Evolutionary conservation across 2,329 filamentous ascomycete genomes (phyloP).

Genomic region (Mariannaea elegans): DNA sequence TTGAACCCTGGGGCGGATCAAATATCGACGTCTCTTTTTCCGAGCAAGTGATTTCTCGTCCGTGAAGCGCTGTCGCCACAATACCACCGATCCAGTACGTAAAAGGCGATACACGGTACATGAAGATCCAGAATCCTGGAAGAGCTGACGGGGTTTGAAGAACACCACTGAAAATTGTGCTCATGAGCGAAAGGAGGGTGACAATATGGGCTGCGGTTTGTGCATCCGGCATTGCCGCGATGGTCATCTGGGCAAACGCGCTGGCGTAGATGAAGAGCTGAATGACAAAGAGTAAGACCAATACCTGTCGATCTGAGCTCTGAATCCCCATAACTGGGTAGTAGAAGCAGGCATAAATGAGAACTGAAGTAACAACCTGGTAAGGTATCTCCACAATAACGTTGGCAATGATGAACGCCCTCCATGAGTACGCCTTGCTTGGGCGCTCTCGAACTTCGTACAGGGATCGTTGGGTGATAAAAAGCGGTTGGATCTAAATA

Average conservation of each 20-base stretch:
- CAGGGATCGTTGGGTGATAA: conserved; percentile 75
- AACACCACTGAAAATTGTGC: conserved; percentile 70
- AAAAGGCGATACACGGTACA: conserved; percentile 73
- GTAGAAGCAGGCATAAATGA: conserved; percentile 74
- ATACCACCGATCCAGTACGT: conserved; percentile 76
- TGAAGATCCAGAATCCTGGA: conserved; percentile 80
- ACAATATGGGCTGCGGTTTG: conserved; percentile 73
- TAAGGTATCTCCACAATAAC: conserved; percentile 78
- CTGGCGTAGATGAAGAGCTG: conserved; percentile 76
- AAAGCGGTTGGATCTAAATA: conserved; percentile 74
- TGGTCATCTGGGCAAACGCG: conserved; percentile 78
- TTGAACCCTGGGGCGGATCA: conserved; percentile 67
- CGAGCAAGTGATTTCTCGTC: conserved; percentile 61
- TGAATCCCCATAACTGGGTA: conserved; percentile 66
- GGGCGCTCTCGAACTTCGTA: conserved; percentile 83
- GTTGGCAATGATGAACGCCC: conserved; percentile 76
- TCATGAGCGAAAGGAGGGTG: conserved; percentile 67
- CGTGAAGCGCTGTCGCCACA: conserved; percentile 71
- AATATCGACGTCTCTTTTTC: conserved; percentile 69
- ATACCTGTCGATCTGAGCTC: conserved; percentile 63
- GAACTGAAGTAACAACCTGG: conserved; percentile 69
- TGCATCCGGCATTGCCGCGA: conserved; percentile 74
- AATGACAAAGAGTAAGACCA: conserved; percentile 72
- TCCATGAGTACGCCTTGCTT: conserved; percentile 79
- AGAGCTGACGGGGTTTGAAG: conserved; percentile 66